Percentiles rank a stretch among this genome's conserved stretches.
Conservation (phyloP, 2,329 filamentous ascomycete genomes). For the Paradendryphiella salina region DNA sequence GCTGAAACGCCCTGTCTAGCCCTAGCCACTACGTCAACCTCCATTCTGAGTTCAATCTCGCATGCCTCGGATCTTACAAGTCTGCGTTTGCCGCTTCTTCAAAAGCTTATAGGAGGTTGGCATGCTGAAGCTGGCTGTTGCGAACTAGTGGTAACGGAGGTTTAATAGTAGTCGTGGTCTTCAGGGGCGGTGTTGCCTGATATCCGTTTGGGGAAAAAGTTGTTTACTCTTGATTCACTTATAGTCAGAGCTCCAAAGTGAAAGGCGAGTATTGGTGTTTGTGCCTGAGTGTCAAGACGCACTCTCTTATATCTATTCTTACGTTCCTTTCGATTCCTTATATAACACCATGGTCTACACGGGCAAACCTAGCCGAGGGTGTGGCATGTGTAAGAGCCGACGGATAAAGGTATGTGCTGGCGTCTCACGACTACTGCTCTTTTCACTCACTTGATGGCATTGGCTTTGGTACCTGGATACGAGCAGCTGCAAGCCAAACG, state of each 20-base stretch:
- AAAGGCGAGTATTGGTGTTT: constrained; percentile 1
- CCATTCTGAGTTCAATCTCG: constrained; percentile 13
- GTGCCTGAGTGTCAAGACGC: constrained; percentile 3
- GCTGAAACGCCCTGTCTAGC: constrained; percentile 1
- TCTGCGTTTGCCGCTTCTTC: constrained; percentile 6
- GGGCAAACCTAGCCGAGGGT: constrained; percentile 57
- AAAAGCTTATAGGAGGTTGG: constrained; percentile 15
- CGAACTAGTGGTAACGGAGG: constrained; percentile 16
- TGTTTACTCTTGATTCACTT: constrained; percentile 10
- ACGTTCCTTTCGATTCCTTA: constrained; percentile 13
- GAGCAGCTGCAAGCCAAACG: constrained; percentile 1
- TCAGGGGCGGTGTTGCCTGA: constrained; percentile 32
- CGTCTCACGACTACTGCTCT: constrained; percentile 6
- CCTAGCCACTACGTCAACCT: constrained; percentile 7
- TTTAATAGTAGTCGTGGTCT: constrained; percentile 30
- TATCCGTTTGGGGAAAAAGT: constrained; percentile 4
- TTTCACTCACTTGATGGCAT: constrained; percentile 4
- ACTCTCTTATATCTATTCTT: constrained; percentile 10
- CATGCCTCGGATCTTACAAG: constrained; percentile 14
- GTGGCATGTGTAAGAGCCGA: constrained; percentile 73
- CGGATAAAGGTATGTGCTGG: constrained; percentile 67
- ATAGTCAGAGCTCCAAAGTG: constrained; percentile 3
- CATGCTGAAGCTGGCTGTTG: constrained; percentile 13
- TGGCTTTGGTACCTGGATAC: background rate
- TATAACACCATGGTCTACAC: constrained; percentile 46